Conservation (phyloP, 2,329 filamentous ascomycete genomes). For the Drechslerella dactyloides region DNA sequence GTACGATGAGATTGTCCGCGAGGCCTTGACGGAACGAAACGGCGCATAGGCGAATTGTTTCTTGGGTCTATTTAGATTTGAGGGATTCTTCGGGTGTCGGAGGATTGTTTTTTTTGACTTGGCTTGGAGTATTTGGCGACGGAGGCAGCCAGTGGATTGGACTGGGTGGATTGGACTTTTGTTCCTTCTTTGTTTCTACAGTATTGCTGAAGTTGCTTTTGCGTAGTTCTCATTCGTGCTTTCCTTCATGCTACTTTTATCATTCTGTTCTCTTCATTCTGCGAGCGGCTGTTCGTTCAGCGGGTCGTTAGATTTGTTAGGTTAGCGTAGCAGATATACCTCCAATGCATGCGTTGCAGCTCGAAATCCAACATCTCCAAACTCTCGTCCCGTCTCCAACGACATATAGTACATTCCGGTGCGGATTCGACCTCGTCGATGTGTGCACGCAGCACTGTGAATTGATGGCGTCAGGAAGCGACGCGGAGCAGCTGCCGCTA, state of each 20-base stretch:
- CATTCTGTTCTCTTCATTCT: constrained; percentile 17
- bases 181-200: constrained; percentile 4
- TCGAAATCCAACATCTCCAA: neutral
- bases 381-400: neutral
- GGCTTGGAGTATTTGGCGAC: constrained; percentile 27
- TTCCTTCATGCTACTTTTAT: constrained; percentile 13
- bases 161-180: constrained; percentile 29
- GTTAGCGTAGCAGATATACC: neutral
- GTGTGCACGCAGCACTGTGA: too few species aligned
- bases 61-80: constrained; percentile 11
- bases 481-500: neutral
- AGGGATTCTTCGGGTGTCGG: constrained; percentile 23
- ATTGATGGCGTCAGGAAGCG: neutral
- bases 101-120: constrained; percentile 8
- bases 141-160: neutral
- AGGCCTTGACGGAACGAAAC: constrained; percentile 13
- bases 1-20: constrained; percentile 51
- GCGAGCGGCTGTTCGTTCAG: neutral
- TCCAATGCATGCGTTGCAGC: constrained; percentile 1
- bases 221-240: constrained; percentile 8
- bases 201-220: constrained; percentile 8
- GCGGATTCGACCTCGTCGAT: too few species aligned
- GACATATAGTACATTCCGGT: too few species aligned
- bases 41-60: constrained; percentile 14
- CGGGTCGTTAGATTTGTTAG: neutral